These are phyloP conservation scores for Zasmidium cellare DNA, from an alignment of 2,329 filamentous ascomycete species.

Conservation along the genomic window DNA sequence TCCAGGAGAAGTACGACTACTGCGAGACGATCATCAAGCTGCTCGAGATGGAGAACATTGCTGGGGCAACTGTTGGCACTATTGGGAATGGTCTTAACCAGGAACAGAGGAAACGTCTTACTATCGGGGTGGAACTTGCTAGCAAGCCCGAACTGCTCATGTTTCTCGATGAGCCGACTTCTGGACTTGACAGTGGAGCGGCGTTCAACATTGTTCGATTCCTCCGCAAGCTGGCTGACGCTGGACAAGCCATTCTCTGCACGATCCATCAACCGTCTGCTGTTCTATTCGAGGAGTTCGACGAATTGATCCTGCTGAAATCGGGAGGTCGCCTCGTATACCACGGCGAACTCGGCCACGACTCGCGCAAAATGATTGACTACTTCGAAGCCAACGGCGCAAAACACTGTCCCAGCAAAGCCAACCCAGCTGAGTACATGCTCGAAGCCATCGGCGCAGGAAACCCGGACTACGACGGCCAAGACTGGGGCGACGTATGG, in stretches of 20 bases:
- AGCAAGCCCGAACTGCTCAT: slow-evolving; percentile 46
- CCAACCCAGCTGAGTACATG: slow-evolving; percentile 84
- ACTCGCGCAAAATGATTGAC: slow-evolving; percentile 64
- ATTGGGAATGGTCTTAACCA: slow-evolving; percentile 78
- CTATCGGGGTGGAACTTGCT: slow-evolving; percentile 84
- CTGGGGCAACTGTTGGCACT: slow-evolving; percentile 85
- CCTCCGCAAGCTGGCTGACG: slow-evolving; percentile 6
- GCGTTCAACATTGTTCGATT: slow-evolving; percentile 6
- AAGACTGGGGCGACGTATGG: slow-evolving; percentile 49
- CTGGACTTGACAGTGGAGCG: slow-evolving; percentile 1
- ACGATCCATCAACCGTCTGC: slow-evolving; percentile 96
- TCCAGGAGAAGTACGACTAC: slow-evolving; percentile 77
- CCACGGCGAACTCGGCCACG: slow-evolving; percentile 74
- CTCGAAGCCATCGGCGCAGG: slow-evolving; percentile 54
- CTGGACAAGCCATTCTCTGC: slow-evolving; percentile 76
- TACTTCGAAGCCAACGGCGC: slow-evolving; percentile 77
- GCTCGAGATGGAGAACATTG: slow-evolving; percentile 84
- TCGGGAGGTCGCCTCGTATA: slow-evolving; percentile 76
- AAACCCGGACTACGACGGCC: slow-evolving; percentile 34
- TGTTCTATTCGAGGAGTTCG: slow-evolving; percentile 88
- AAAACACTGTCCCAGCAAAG: slow-evolving; percentile 61
- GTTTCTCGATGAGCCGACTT: slow-evolving; percentile 60
- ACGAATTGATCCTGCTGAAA: slow-evolving; percentile 73
- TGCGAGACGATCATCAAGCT: slow-evolving; percentile 88
- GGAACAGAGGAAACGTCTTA: slow-evolving; percentile 73